Base-by-base conservation (phyloP, 768 basidiomycete species). In the Rhizopogon vinicolor region DNA sequence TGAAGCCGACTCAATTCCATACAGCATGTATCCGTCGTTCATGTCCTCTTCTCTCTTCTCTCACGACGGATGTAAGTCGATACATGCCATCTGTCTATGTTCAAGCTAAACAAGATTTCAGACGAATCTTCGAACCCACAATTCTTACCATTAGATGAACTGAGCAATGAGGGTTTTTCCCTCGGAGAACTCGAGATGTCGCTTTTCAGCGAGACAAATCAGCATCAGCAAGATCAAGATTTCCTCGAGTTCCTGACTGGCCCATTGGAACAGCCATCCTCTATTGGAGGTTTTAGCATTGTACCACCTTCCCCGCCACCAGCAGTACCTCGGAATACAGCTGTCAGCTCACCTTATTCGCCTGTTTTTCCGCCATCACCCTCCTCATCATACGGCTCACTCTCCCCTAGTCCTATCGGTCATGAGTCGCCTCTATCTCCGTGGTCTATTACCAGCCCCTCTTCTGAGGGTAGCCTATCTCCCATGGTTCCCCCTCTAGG, bases 371-470 rank as follows among this genome's bases (percentile, higher is more conserved):
- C 37, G 4, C 65, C 63, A 4, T 71, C 68, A 0, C 69, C 69
- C 4, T n/a, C 69, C 0, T 51, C 68, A 3, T 69, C 68, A 19
- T 61, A 57, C 4, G 55, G 56, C 13, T 68, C 68, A 3, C 19
- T 63, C 7, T 71, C 68, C 1, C 48, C 69, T 68, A 3, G 48
- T 41, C 2, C 62, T 37, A 3, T 37, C 62, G 1, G n/a, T 56
- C 1, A 51, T 44, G 43, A 56, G 51, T 29, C 63, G 60, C 10
- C 5, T 62, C 5, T 13, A 40, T 8, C 18, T 61, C 49, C 48
- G 18, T 49, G 48, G 48, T 66, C 69, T 2, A 68, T 13, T 61
- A 64, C 13, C 41, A 31, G 0, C 45, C 14, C 7, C 53, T 41
- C 16, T 2, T 12, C 44, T 69, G 40, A 41, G 2, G 40, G 40